phyloP scores from a whole-genome alignment of 2,329 filamentous ascomycete genomes.

The Penicillium thymicola region DNA sequence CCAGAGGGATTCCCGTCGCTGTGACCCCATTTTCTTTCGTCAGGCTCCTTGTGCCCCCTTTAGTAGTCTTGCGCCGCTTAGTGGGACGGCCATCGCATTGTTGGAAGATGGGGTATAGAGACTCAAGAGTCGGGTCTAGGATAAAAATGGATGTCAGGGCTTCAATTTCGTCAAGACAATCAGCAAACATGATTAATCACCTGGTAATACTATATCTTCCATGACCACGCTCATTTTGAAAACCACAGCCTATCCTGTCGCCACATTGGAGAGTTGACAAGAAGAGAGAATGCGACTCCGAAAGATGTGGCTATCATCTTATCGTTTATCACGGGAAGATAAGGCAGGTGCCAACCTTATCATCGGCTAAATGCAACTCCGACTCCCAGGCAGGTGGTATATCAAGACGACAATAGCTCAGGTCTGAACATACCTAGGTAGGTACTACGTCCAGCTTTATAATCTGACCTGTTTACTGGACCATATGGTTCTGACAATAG shows the following conservation, averaged over 20 bases:
- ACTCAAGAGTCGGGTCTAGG: constrained; percentile 23
- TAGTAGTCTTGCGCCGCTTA: constrained; percentile 35
- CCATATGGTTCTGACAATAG: neutral
- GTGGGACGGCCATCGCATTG: constrained; percentile 22
- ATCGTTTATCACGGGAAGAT: neutral
- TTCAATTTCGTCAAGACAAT: neutral
- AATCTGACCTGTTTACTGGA: neutral
- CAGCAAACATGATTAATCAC: constrained; percentile 1
- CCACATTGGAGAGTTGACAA: neutral
- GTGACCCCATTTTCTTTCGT: constrained; percentile 16
- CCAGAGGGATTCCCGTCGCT: constrained; percentile 18
- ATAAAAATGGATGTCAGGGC: constrained; percentile 8
- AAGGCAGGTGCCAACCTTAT: neutral
- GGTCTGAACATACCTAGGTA: too few relatives aligned
- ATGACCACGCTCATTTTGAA: constrained; percentile 15
- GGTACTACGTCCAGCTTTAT: neutral
- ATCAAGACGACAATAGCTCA: neutral
- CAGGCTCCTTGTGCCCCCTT: constrained; percentile 19
- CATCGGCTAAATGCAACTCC: neutral
- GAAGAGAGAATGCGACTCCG: neutral
- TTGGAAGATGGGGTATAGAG: constrained; percentile 24
- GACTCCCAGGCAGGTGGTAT: neutral
- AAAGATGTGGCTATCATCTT: neutral
- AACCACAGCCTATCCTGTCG: neutral
- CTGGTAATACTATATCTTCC: constrained; percentile 10